Evolutionary conservation across 805 yeast genomes (phyloP).

Genomic region (Teunomyces stri): DNA sequence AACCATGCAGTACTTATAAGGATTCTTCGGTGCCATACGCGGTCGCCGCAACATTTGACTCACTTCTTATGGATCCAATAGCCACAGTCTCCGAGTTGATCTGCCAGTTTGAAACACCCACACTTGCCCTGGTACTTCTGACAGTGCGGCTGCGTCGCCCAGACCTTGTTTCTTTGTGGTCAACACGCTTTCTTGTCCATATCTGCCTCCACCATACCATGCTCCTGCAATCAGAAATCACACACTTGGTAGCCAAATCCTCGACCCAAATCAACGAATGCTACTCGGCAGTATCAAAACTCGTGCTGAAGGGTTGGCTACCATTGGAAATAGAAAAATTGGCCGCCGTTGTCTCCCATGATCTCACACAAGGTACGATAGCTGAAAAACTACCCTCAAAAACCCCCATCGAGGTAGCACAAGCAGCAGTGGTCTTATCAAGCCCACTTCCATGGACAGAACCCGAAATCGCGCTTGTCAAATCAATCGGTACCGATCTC

Average conservation of each 20-base stretch:
- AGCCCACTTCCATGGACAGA: conserved; percentile 5
- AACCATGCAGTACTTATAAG: background rate
- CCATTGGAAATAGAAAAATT: conserved; percentile 1
- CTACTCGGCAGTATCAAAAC: background rate
- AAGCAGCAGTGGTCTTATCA: background rate
- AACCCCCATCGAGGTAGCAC: background rate
- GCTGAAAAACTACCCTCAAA: background rate
- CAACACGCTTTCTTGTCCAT: background rate
- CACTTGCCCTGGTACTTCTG: background rate
- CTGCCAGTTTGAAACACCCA: background rate
- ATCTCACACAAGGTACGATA: background rate
- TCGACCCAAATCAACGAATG: background rate
- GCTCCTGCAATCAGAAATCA: background rate
- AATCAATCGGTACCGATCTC: background rate
- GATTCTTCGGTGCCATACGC: too few species aligned
- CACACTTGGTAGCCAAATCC: background rate
- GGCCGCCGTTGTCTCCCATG: background rate
- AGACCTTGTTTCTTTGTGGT: background rate
- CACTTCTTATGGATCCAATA: background rate
- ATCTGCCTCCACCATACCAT: background rate
- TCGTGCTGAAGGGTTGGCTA: background rate
- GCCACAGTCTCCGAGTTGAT: conserved; percentile 1
- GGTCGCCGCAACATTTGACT: background rate
- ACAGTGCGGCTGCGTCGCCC: background rate
- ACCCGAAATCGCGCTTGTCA: conserved; percentile 3